phyloP scores from a whole-genome alignment of 2,329 filamentous ascomycete species.

The Lachnellula occidentalis region DNA sequence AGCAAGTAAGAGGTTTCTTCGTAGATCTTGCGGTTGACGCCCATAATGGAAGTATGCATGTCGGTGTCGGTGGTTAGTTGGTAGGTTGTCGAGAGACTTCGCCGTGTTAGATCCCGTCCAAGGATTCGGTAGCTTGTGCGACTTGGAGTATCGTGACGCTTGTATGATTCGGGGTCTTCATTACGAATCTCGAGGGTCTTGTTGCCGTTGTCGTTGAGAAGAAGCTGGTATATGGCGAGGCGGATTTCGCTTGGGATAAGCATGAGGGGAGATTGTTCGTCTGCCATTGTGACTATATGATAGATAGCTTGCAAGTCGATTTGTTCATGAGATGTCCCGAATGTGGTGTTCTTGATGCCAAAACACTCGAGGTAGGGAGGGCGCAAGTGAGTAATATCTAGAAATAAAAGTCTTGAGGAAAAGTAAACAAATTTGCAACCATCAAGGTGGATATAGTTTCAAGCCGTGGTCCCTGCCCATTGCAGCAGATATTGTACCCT shows the following conservation, averaged over 20 bases:
- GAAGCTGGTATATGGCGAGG: conserved; percentile 32
- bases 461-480: neutral
- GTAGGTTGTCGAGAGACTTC: conserved; percentile 51
- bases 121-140: conserved; percentile 40
- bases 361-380: no score
- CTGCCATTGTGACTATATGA: conserved; percentile 5
- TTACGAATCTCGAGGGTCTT: conserved; percentile 38
- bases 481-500: neutral
- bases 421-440: neutral
- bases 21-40: conserved; percentile 43
- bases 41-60: conserved; percentile 42
- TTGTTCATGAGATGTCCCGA: no score
- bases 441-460: conserved; percentile 1
- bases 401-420: neutral
- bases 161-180: conserved; percentile 23
- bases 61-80: conserved; percentile 38
- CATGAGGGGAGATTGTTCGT: conserved; percentile 17
- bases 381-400: no score
- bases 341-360: no score
- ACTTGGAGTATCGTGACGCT: conserved; percentile 10
- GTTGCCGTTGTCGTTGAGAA: conserved; percentile 36
- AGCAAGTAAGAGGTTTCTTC: conserved; percentile 51
- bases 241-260: conserved; percentile 25
- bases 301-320: neutral
- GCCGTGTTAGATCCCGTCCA: conserved; percentile 36